Conservation (phyloP, 2,329 filamentous ascomycete species). For the Boeremia lycopersici region DNA sequence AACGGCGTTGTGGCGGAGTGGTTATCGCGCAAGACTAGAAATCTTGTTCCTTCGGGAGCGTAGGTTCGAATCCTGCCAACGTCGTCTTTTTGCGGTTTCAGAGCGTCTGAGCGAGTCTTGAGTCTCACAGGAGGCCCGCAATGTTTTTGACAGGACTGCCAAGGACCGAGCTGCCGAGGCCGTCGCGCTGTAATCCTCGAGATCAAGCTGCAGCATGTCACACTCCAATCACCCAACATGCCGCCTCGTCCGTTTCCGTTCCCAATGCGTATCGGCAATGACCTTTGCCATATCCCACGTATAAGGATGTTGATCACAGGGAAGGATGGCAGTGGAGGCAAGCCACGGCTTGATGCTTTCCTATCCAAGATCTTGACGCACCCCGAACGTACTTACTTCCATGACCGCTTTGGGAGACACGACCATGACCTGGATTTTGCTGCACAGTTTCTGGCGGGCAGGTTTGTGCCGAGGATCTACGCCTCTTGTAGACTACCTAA, state of each 20-base stretch:
- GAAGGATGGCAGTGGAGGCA: conserved; percentile 4
- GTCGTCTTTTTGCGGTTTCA: conserved; percentile 36
- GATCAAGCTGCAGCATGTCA: neutral
- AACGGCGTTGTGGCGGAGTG: conserved; percentile 49
- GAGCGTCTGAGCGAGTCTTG: neutral
- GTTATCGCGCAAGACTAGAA: conserved; percentile 53
- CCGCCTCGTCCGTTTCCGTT: conserved; percentile 64
- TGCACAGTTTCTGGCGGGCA: conserved; percentile 43
- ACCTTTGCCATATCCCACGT: conserved; percentile 74
- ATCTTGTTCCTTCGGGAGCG: conserved; percentile 52
- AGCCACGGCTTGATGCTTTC: conserved; percentile 26
- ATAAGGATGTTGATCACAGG: conserved; percentile 63
- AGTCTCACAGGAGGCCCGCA: neutral
- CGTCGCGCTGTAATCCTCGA: neutral
- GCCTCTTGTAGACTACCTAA: conserved; percentile 5
- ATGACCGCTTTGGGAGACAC: conserved; percentile 31
- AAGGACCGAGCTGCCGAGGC: neutral
- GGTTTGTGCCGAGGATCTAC: conserved; percentile 27
- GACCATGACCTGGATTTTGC: conserved; percentile 25
- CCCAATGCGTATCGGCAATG: conserved; percentile 74
- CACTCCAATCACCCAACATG: conserved; percentile 39
- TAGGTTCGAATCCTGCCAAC: conserved; percentile 49
- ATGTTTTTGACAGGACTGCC: conserved; percentile 1
- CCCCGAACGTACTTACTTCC: conserved; percentile 42
- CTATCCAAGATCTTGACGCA: conserved; percentile 36